Percentiles rank a stretch among this genome's conserved stretches.
phyloP scores from a whole-genome alignment of 1,284 basidiomycete genomes.

The Grifola frondosa region DNA sequence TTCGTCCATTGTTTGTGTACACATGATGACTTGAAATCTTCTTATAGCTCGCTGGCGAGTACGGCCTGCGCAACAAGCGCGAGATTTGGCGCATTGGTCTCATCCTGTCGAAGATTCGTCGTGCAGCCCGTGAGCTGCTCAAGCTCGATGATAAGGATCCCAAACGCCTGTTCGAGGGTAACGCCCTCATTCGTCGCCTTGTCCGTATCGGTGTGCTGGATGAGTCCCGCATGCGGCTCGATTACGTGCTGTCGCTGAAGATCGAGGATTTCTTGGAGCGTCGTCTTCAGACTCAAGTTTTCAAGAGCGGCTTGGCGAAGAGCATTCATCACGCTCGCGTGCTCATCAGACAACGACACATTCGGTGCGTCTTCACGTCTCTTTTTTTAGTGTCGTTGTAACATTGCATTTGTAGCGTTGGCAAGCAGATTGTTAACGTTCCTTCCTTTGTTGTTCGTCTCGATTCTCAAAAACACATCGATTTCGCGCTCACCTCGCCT shows the following conservation, averaged over 20 bases:
- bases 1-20: not conserved
- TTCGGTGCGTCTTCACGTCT: slow-evolving; percentile 62
- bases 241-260: slow-evolving; percentile 99
- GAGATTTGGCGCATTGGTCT: slow-evolving; percentile 99
- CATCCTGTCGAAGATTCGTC: slow-evolving; percentile 98
- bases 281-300: slow-evolving; percentile 98
- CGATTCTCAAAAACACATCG: slow-evolving; percentile 98
- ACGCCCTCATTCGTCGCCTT: slow-evolving; percentile 98
- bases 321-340: slow-evolving; percentile 98
- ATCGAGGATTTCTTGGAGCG: slow-evolving; percentile 99
- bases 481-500: slow-evolving; percentile 97
- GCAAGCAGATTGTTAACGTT: slow-evolving; percentile 99
- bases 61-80: slow-evolving; percentile 99
- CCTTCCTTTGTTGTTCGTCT: slow-evolving; percentile 99
- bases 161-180: slow-evolving; percentile 99
- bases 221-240: slow-evolving; percentile 97
- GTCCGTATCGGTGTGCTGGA: slow-evolving; percentile 99
- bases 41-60: slow-evolving; percentile 93
- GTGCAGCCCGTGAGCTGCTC: slow-evolving; percentile 99
- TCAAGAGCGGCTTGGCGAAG: slow-evolving; percentile 98
- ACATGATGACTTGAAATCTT: not conserved
- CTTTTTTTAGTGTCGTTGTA: not conserved
- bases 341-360: slow-evolving; percentile 96
- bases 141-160: slow-evolving; percentile 99
- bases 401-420: slow-evolving; percentile 61